These are phyloP conservation scores for Penicillium verrucosum DNA, from an alignment of 2,329 filamentous ascomycete species.

Conservation along the genomic window DNA sequence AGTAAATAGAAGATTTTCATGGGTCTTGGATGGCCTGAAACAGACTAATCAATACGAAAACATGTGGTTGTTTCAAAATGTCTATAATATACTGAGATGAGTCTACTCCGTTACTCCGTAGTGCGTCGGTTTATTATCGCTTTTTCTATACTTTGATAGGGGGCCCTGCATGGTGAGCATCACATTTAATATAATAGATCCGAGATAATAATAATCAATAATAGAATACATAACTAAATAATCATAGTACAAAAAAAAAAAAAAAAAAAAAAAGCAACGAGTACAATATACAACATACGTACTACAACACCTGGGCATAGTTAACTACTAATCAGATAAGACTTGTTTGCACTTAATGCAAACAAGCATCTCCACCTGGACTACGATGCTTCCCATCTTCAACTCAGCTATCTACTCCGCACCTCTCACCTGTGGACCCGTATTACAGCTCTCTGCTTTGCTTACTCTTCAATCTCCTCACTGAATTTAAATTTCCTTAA, in stretches of 20 bases:
- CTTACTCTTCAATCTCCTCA: neutral
- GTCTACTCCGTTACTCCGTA: neutral
- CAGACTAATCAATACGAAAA: slow-evolving; percentile 4
- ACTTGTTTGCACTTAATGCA: slow-evolving; percentile 23
- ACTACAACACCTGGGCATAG: too few relatives aligned
- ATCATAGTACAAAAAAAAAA: too few relatives aligned
- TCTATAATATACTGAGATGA: neutral
- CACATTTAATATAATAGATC: neutral
- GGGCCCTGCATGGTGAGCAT: neutral
- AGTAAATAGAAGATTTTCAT: neutral
- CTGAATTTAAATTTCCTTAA: neutral
- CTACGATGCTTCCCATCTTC: neutral
- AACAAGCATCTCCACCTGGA: slow-evolving; percentile 14
- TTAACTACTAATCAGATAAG: slow-evolving; percentile 8
- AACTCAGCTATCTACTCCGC: neutral
- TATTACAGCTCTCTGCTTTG: neutral
- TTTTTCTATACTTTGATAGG: neutral
- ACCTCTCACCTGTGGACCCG: neutral
- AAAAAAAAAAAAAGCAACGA: too few relatives aligned
- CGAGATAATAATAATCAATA: neutral
- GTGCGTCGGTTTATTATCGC: neutral
- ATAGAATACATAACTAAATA: too few relatives aligned
- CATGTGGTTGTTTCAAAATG: slow-evolving; percentile 4
- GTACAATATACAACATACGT: too few relatives aligned
- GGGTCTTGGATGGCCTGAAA: slow-evolving; percentile 1